A percentile compares a stretch with the other conserved stretches of the same genome.
Evolutionary conservation across 192 early-diverging fungal species (phyloP).

Genomic region (Coemansia pectinata): DNA sequence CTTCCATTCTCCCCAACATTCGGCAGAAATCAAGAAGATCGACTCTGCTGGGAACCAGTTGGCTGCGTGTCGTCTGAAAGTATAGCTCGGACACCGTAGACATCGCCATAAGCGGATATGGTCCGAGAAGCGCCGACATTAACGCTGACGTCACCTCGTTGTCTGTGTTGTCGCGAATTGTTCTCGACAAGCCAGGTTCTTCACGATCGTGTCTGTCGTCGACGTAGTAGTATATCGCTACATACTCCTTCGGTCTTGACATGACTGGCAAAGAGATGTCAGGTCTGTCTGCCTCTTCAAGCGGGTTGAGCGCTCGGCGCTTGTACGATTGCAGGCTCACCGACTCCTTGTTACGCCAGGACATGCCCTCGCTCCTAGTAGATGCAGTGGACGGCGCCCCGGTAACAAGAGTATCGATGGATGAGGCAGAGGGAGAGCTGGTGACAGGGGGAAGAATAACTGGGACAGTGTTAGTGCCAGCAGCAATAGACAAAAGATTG

Average conservation of each 20-base stretch:
- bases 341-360: constrained; percentile 2
- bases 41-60: constrained; percentile 8
- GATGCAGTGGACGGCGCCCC: too few relatives aligned
- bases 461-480: too few relatives aligned
- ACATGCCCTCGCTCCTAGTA: not conserved
- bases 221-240: not conserved
- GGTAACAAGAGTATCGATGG: too few relatives aligned
- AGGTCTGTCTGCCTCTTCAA: not conserved
- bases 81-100: constrained; percentile 16
- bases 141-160: constrained; percentile 13
- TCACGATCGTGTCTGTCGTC: not conserved
- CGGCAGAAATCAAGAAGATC: not conserved
- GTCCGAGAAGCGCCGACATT: constrained; percentile 21
- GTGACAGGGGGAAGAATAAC: too few relatives aligned
- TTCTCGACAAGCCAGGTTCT: not conserved
- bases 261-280: constrained; percentile 17
- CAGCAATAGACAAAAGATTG: too few relatives aligned
- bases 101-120: constrained; percentile 21
- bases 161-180: not conserved
- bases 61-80: constrained; percentile 11
- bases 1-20: constrained; percentile 8
- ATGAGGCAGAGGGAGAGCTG: too few relatives aligned
- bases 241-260: not conserved
- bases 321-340: constrained; percentile 1
- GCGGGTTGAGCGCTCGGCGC: constrained; percentile 20